Base-by-base conservation (phyloP, 257 asterid genomes). In the Ilex aquifolium region DNA sequence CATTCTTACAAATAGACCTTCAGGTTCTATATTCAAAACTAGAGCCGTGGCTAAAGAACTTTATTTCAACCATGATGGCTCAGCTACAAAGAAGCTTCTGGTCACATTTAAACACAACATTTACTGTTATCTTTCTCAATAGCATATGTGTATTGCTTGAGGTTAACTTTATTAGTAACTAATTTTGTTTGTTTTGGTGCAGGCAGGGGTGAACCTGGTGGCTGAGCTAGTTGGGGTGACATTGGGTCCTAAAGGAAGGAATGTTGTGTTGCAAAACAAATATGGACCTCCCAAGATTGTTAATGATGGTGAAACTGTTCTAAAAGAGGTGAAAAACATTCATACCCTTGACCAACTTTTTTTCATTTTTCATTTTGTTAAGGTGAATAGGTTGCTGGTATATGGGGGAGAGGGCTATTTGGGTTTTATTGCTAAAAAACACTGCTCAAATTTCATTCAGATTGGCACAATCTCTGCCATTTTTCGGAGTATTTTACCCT, bases 211-310 rank as follows among this genome's bases (percentile, higher is more conserved):
- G 40, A 72, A 81, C 63, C 76, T 79, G 78, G 94, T 87, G 70
- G 95, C 95, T 50, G 90, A 90, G 72, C 67, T 90, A 42, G 85
- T 90, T 72, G 97, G 95, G 59, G 90, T 87, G 63, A 90, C 97
- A 12, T 17, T 90, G 73, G 97, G 97, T 29, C 97, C 97, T 40
- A 90, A 85, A 78, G 97, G 95, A 68, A 82, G 97, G 68, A 90
- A 90, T 78, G 95, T 90, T 71, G 95, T 90, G 66, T 69, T 90
- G 86, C 90, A 84, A 78, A 87, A 85, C 83, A 87, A 90, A 66
- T 87, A 87, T 80, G 95, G 95, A 69, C 90, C 97, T 81, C 97
- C 97, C 59, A 90, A 85, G 80, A 90, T 90, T 78, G 90, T 90
- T 65, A 90, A 85, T 64, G 95, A 90, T 72, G 97, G 97, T 6